A percentile compares a stretch with the other conserved stretches of the same genome.
Conservation (phyloP, 345 rosid species). For the Lumnitzera racemosa region DNA sequence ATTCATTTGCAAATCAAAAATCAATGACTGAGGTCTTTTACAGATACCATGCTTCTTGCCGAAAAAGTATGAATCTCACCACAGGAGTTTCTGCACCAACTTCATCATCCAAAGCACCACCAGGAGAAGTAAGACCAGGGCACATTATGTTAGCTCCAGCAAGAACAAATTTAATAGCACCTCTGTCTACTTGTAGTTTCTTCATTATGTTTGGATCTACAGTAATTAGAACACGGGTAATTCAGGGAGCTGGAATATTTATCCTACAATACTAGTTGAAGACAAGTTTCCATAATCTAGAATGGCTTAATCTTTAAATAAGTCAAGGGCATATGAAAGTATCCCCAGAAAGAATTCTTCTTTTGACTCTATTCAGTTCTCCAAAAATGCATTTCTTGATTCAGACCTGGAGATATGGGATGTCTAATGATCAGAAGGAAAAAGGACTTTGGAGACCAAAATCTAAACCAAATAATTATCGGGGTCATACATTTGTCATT, state of each 20-base stretch:
- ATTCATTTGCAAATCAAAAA: too few relatives aligned
- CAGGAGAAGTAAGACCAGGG: conserved; percentile 98
- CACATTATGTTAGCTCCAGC: conserved; percentile 99
- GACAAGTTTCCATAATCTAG: background rate
- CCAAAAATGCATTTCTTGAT: too few relatives aligned
- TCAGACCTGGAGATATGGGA: too few relatives aligned
- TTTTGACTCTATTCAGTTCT: too few relatives aligned
- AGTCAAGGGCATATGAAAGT: too few relatives aligned
- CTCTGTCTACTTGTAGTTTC: conserved; percentile 93
- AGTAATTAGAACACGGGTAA: conserved; percentile 11
- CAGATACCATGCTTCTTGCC: too few relatives aligned
- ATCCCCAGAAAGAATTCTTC: too few relatives aligned
- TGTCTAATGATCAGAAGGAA: too few relatives aligned
- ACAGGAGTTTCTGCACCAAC: conserved; percentile 92
- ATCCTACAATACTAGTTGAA: background rate
- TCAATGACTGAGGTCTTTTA: too few relatives aligned
- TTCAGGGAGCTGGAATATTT: background rate
- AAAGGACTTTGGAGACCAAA: too few relatives aligned
- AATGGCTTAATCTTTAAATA: background rate
- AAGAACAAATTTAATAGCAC: conserved; percentile 91
- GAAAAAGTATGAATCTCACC: conserved; percentile 31
- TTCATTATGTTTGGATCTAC: conserved; percentile 92
- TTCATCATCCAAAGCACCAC: conserved; percentile 88
- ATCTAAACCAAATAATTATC: too few relatives aligned
- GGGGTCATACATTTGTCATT: too few relatives aligned